Conservation (phyloP, 2,329 filamentous ascomycete genomes). For the Gaeumannomyces sp. region DNA sequence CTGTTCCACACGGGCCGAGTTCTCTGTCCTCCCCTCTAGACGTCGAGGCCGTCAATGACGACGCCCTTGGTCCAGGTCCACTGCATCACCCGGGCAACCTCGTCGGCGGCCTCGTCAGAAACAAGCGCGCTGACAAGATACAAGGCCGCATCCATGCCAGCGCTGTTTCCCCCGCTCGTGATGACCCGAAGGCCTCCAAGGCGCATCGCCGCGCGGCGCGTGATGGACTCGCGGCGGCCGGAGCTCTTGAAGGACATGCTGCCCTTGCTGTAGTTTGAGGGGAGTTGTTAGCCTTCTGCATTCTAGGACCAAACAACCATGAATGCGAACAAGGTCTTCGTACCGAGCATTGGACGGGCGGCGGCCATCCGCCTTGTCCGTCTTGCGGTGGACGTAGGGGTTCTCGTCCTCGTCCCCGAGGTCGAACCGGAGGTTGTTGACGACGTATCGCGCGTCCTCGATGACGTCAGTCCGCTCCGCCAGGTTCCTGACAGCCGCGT, state of each 20-base stretch:
- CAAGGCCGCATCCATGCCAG: slow-evolving; percentile 75
- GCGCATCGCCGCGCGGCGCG: slow-evolving; percentile 69
- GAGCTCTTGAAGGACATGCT: slow-evolving; percentile 75
- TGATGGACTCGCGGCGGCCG: slow-evolving; percentile 70
- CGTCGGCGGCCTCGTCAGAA: slow-evolving; percentile 66
- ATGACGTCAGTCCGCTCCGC: slow-evolving; percentile 76
- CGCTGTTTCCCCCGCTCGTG: slow-evolving; percentile 71
- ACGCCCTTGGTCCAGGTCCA: slow-evolving; percentile 82
- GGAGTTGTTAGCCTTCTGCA: slow-evolving; percentile 17
- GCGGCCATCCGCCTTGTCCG: slow-evolving; percentile 63
- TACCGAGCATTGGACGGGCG: slow-evolving; percentile 57
- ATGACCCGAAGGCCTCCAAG: slow-evolving; percentile 67
- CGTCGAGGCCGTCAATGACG: slow-evolving; percentile 78
- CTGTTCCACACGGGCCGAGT: neutral
- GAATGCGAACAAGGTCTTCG: slow-evolving; percentile 20
- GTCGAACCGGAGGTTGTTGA: slow-evolving; percentile 87
- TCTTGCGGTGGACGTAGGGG: slow-evolving; percentile 73
- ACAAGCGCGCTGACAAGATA: slow-evolving; percentile 82
- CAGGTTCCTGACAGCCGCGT: slow-evolving; percentile 62
- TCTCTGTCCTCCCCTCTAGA: slow-evolving; percentile 43
- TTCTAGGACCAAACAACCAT: slow-evolving; percentile 6
- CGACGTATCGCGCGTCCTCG: slow-evolving; percentile 75
- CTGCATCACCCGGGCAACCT: slow-evolving; percentile 70
- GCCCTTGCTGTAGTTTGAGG: slow-evolving; percentile 55
- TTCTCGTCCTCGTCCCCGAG: slow-evolving; percentile 76